A percentile compares a stretch with the other conserved stretches of the same genome.
phyloP scores from a whole-genome alignment of 768 basidiomycete species.

The Leccinellum rugosiceps region DNA sequence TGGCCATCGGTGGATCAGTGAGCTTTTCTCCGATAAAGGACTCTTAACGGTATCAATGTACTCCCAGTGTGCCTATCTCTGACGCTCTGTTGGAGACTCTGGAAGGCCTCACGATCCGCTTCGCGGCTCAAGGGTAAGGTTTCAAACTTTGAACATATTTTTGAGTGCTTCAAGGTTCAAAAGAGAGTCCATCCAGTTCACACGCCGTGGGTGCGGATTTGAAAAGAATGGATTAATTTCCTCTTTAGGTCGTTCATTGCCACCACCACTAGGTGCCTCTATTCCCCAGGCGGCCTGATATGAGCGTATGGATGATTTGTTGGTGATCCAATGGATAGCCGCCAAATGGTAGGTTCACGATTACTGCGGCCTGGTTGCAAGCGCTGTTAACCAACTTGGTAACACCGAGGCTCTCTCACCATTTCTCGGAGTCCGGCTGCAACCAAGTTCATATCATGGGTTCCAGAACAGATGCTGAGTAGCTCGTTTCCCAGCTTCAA shows the following conservation, averaged over 20 bases:
- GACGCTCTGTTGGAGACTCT: background rate
- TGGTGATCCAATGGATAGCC: background rate
- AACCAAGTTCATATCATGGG: background rate
- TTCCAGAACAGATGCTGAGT: background rate
- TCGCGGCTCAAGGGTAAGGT: background rate
- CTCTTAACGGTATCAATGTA: background rate
- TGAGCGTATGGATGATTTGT: no score
- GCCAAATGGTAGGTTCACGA: background rate
- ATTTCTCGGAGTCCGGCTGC: background rate
- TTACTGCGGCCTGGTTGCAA: background rate
- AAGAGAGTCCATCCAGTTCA: no score
- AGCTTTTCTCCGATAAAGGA: background rate
- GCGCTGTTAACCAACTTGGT: background rate
- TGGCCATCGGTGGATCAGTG: background rate
- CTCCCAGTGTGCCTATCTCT: background rate
- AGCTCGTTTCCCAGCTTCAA: slow-evolving; percentile 1
- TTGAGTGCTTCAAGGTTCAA: background rate
- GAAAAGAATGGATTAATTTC: background rate
- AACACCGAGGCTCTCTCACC: background rate
- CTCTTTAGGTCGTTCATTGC: background rate
- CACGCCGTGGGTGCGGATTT: no score
- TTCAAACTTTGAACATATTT: background rate
- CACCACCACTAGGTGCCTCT: background rate
- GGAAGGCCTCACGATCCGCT: background rate
- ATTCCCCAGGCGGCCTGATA: background rate